These are phyloP conservation scores for Melaleuca quinquenervia DNA, from an alignment of 345 rosid species.

Conservation along the genomic window DNA sequence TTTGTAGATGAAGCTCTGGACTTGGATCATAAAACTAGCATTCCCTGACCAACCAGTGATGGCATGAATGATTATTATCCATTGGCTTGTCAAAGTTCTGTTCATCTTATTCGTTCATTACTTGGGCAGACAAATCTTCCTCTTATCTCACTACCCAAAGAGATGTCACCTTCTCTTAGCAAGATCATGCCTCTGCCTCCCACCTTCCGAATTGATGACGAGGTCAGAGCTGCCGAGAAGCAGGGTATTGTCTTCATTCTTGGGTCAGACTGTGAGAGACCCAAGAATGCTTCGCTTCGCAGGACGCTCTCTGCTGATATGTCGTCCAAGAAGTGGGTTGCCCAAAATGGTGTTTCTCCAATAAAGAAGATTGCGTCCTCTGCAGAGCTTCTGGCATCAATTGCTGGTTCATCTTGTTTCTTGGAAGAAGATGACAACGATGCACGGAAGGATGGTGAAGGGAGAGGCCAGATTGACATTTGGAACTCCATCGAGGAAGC, in stretches of 20 bases:
- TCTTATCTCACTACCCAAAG: not conserved
- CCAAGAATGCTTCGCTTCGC: conserved; percentile 34
- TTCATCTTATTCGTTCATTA: not conserved
- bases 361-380: conserved; percentile 60
- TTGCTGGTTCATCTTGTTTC: conserved; percentile 12
- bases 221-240: conserved; percentile 18
- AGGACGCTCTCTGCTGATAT: conserved; percentile 81
- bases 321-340: conserved; percentile 69
- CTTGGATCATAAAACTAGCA: not conserved
- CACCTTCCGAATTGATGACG: conserved; percentile 29
- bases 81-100: not conserved
- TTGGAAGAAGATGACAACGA: conserved; percentile 10
- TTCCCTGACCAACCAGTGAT: not conserved
- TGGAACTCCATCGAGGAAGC: conserved; percentile 45
- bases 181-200: conserved; percentile 35
- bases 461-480: conserved; percentile 14
- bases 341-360: conserved; percentile 37
- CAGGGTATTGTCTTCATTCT: conserved; percentile 88
- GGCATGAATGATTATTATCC: not conserved
- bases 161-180: conserved; percentile 39
- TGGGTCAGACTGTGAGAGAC: conserved; percentile 25
- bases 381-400: conserved; percentile 19
- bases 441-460: not conserved
- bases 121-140: not conserved
- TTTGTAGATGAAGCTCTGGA: not conserved